These are phyloP conservation scores for Fusarium sp. DNA, from an alignment of 2,329 filamentous ascomycete species.

Conservation along the genomic window DNA sequence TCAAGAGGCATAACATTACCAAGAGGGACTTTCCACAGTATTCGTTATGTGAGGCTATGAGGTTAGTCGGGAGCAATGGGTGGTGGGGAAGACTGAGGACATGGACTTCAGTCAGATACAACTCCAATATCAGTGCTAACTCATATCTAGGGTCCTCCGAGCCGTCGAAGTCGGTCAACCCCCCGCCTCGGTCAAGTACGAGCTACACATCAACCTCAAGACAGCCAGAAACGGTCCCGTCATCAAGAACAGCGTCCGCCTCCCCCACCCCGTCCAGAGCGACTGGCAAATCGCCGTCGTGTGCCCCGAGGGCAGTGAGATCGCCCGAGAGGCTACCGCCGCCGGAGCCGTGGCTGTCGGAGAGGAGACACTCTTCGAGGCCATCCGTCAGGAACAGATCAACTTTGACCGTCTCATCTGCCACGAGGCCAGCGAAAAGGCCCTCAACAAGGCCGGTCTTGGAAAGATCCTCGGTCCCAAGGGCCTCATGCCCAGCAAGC, in stretches of 20 bases:
- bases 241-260: conserved; percentile 86
- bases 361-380: conserved; percentile 86
- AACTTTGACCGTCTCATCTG: conserved; percentile 92
- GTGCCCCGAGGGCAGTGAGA: conserved; percentile 82
- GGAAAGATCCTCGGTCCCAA: conserved; percentile 87
- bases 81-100: background rate
- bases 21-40: conserved; percentile 75
- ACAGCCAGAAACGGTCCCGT: conserved; percentile 88
- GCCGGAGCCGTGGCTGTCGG: conserved; percentile 88
- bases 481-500: conserved; percentile 91
- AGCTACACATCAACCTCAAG: conserved; percentile 84
- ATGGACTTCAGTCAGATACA: background rate
- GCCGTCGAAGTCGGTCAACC: conserved; percentile 90
- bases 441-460: conserved; percentile 83
- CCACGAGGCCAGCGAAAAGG: conserved; percentile 81
- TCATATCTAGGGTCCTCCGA: conserved; percentile 78
- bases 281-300: conserved; percentile 92
- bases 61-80: conserved; percentile 63
- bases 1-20: conserved; percentile 74
- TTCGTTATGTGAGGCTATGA: conserved; percentile 91
- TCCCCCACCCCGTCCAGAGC: conserved; percentile 91
- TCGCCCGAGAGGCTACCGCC: conserved; percentile 78
- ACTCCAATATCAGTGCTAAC: conserved; percentile 19
- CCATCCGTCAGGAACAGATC: conserved; percentile 79
- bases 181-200: conserved; percentile 84